Evolutionary conservation across 805 yeast species (phyloP), one percentile per base, ranked within the genome.

Genomic region (Wickerhamomyces pijperi): DNA sequence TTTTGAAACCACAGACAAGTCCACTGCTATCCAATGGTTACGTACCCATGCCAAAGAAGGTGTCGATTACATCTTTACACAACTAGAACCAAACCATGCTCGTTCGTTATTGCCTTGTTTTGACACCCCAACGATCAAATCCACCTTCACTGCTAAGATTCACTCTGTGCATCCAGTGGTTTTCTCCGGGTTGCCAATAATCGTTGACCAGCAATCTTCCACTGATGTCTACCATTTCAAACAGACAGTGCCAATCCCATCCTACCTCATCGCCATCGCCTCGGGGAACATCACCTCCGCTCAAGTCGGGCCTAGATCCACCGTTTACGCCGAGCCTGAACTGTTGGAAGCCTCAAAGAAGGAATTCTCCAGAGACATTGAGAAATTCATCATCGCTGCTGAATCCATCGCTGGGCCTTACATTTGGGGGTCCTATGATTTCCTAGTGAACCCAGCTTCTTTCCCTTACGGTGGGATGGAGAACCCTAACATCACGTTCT

Each of bases 381-480:
- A 87, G 58, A 72, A 71, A 42, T 87, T 87, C 63, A 77, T 87
- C 44, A 58, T 71, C 50, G 71, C 82, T 15, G 94, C 95, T 9
- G 96, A 87, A 58, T 63, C 68, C 19, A 63, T 84, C 34, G 78
- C 84, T 15, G 84, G 79, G 53, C 72, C 76, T 2, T 87, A 87
- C 59, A 92, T 84, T 53, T 87, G 95, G 95, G 70, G 74, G 41
- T 77, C 76, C 31, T 87, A 81, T 57, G 88, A 86, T 53, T 82
- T 85, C 23, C 66, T 87, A 32, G 77, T 87, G 25, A 72, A 86
- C 46, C 95, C 94, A 3, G 72, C 78, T 39, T 74, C 76, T 2
- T 74, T 73, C 61, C 94, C 95, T 3, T 87, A 83, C 52, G 95
- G 95, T 45, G 96, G 96, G 39, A 87, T 87, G 95, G 95, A 87